Percentiles rank a stretch among this genome's conserved stretches.
Evolutionary conservation across 75 land plant species (phyloP).

Genomic region (Azolla pinnata): DNA sequence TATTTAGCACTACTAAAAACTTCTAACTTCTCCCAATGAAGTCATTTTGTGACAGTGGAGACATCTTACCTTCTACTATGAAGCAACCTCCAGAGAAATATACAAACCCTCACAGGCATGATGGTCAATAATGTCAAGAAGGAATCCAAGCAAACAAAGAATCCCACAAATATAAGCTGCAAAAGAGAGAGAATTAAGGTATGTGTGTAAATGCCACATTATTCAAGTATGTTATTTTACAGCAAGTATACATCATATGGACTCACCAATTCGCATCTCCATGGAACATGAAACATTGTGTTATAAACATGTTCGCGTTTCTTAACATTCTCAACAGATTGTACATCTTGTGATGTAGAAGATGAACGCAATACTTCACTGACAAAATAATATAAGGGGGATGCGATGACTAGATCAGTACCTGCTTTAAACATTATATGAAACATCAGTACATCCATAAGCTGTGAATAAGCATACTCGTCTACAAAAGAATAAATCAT

Average conservation of each 20-base stretch:
- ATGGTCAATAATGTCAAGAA: slow-evolving; percentile 83
- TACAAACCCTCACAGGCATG: slow-evolving; percentile 71
- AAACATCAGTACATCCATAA: too few species aligned
- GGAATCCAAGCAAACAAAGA: slow-evolving; percentile 91
- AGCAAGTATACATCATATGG: slow-evolving; percentile 4
- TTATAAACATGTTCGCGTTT: slow-evolving; percentile 89
- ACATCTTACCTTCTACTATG: neutral
- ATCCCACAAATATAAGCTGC: slow-evolving; percentile 92
- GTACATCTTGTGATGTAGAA: slow-evolving; percentile 44
- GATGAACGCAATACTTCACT: slow-evolving; percentile 59
- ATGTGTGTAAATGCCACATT: neutral
- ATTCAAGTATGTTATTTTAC: neutral
- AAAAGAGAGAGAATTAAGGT: neutral
- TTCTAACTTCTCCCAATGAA: too few species aligned
- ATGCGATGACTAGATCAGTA: slow-evolving; percentile 24
- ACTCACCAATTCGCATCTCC: slow-evolving; percentile 99
- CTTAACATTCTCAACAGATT: slow-evolving; percentile 65
- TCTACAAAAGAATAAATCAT: too few species aligned
- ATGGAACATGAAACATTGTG: slow-evolving; percentile 92
- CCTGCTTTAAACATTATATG: too few species aligned
- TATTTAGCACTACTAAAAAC: too few species aligned
- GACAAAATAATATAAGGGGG: slow-evolving; percentile 57
- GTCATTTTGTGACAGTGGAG: too few species aligned
- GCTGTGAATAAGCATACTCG: too few species aligned
- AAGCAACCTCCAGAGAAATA: slow-evolving; percentile 48